Evolutionary conservation across 1,139 yeast genomes (phyloP).

Genomic region (Hyphopichia wangnamkhiaoensis): DNA sequence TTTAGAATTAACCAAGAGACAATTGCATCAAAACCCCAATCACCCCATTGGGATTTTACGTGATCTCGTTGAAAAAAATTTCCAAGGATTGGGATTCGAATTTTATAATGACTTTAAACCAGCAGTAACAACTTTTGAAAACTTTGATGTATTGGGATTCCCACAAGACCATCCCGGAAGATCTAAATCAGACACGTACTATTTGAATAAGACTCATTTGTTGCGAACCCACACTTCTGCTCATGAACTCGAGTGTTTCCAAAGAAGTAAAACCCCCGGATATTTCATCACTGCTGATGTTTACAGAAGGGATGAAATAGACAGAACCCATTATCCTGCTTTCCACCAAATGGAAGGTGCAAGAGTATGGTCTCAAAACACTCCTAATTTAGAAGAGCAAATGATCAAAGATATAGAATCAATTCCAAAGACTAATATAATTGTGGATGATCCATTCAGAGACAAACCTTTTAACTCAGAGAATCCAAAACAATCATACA

Average conservation of each 20-base stretch:
- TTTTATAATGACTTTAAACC: slow-evolving; percentile 82
- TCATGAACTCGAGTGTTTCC: slow-evolving; percentile 87
- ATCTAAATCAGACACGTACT: slow-evolving; percentile 89
- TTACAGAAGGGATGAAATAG: slow-evolving; percentile 92
- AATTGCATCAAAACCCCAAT: slow-evolving; percentile 67
- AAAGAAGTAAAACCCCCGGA: slow-evolving; percentile 69
- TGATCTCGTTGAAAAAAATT: slow-evolving; percentile 66
- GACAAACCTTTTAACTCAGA: slow-evolving; percentile 48
- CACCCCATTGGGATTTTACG: slow-evolving; percentile 92
- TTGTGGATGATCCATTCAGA: slow-evolving; percentile 73
- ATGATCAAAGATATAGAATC: slow-evolving; percentile 60
- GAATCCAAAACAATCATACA: slow-evolving; percentile 81
- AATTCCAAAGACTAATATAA: slow-evolving; percentile 66
- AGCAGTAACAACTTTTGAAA: slow-evolving; percentile 76
- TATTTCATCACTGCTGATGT: slow-evolving; percentile 95
- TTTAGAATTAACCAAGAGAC: slow-evolving; percentile 65
- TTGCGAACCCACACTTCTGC: slow-evolving; percentile 96
- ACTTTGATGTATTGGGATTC: slow-evolving; percentile 89
- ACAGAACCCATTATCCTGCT: slow-evolving; percentile 94
- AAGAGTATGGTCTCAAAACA: slow-evolving; percentile 68
- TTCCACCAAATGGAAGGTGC: slow-evolving; percentile 99
- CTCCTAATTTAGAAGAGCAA: slow-evolving; percentile 37
- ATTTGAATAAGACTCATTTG: slow-evolving; percentile 68
- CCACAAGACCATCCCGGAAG: slow-evolving; percentile 94
- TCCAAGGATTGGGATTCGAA: slow-evolving; percentile 70